Evolutionary conservation across 495 filamentous ascomycete species (phyloP).

Genomic region (Parmelia sp.): DNA sequence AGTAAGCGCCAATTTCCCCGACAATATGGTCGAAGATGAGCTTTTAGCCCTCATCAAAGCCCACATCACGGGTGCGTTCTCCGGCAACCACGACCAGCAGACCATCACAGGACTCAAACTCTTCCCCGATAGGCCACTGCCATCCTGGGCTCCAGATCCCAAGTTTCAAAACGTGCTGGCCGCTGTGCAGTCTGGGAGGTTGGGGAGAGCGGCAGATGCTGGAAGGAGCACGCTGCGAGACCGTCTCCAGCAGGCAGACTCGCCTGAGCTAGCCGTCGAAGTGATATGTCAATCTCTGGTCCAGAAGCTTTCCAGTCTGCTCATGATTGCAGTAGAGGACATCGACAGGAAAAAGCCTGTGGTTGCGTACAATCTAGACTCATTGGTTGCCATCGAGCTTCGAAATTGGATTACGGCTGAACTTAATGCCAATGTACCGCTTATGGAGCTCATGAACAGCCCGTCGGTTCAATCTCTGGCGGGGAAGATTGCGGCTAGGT

Average conservation of each 20-base stretch:
- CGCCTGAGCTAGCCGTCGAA: not conserved
- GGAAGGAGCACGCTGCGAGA: not conserved
- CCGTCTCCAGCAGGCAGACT: not conserved
- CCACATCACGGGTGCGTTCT: not conserved
- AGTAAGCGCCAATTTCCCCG: not conserved
- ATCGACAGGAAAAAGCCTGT: constrained; percentile 32
- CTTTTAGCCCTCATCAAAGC: constrained; percentile 12
- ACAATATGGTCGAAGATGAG: constrained; percentile 12
- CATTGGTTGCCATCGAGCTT: constrained; percentile 57
- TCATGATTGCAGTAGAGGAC: constrained; percentile 11
- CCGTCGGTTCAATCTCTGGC: not conserved
- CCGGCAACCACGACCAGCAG: not conserved
- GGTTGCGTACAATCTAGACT: constrained; percentile 53
- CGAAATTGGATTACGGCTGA: constrained; percentile 57
- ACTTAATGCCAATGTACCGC: constrained; percentile 33
- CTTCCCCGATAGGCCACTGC: not conserved
- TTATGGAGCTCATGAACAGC: not conserved
- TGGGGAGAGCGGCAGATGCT: not conserved
- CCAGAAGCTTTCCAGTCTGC: not conserved
- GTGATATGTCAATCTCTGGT: not conserved
- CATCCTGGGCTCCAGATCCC: constrained; percentile 11
- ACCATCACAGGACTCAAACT: constrained; percentile 13
- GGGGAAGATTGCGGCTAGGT: not conserved
- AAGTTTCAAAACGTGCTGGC: not conserved
- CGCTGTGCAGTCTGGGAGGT: not conserved